Evolutionary conservation across 768 basidiomycete species (phyloP).

Genomic region (Boletus fagicola): DNA sequence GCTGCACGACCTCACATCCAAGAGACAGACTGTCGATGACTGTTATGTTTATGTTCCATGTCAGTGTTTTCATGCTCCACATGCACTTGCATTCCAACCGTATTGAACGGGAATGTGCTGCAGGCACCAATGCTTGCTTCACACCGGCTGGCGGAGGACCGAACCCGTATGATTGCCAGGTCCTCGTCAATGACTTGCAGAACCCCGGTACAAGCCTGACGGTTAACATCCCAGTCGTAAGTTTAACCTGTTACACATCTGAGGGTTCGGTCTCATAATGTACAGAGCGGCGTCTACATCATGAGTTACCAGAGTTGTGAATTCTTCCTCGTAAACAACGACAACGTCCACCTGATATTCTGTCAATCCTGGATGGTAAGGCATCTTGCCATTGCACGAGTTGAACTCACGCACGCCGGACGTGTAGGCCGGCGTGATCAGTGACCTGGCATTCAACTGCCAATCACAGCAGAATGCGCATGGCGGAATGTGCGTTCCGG

Average conservation of each 20-base stretch:
- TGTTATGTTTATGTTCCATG: neutral
- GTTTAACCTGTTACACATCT: neutral
- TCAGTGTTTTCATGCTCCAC: neutral
- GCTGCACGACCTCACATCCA: neutral
- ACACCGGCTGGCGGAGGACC: neutral
- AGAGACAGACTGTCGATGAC: neutral
- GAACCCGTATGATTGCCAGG: neutral
- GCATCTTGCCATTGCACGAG: neutral
- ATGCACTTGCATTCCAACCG: neutral
- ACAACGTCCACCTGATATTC: no score
- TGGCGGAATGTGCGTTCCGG: no score
- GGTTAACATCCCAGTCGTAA: neutral
- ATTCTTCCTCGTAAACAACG: accelerated
- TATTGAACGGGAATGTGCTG: neutral
- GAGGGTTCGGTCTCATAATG: neutral
- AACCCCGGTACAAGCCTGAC: neutral
- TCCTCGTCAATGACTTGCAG: neutral
- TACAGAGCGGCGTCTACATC: accelerated
- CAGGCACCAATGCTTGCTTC: neutral
- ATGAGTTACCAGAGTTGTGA: neutral
- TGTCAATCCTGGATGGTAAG: neutral
- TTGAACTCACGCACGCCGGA: neutral
- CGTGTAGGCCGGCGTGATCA: neutral
- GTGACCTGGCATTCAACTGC: no score
- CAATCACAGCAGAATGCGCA: no score